Percentiles rank a stretch among this genome's conserved stretches.
Evolutionary conservation across 2,329 filamentous ascomycete genomes (phyloP).

Genomic region (Ceratocystis colombiana): DNA sequence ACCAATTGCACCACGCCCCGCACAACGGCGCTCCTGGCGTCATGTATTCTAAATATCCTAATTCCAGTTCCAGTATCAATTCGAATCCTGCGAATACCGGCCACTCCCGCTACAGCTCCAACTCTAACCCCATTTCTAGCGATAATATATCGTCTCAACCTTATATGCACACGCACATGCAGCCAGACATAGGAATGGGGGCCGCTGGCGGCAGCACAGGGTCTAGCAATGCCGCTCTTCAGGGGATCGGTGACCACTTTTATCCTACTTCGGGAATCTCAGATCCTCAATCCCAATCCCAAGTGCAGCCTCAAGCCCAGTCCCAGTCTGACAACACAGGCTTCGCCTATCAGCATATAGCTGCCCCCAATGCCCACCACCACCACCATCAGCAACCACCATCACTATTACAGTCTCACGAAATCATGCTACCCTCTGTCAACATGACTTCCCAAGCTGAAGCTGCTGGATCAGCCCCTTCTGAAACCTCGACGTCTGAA

Average conservation of each 20-base stretch:
- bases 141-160: not conserved
- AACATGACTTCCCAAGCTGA: not conserved
- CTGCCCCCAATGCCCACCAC: not conserved
- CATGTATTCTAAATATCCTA: not conserved
- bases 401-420: not conserved
- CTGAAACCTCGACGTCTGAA: not conserved
- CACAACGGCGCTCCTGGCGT: not conserved
- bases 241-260: not conserved
- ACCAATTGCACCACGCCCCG: not conserved
- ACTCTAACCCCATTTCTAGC: not conserved
- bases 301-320: not conserved
- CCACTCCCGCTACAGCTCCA: not conserved
- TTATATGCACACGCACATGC: not conserved
- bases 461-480: not conserved
- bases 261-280: not conserved
- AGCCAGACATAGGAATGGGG: not conserved
- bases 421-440: conserved; percentile 8
- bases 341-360: conserved; percentile 3
- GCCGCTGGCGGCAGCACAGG: not conserved
- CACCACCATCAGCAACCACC: not conserved
- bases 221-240: not conserved
- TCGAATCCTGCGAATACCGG: not conserved
- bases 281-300: not conserved
- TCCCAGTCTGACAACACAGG: not conserved
- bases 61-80: not conserved